phyloP scores from a whole-genome alignment of 2,329 filamentous ascomycete species.

The Bimuria novae-zelandiae region DNA sequence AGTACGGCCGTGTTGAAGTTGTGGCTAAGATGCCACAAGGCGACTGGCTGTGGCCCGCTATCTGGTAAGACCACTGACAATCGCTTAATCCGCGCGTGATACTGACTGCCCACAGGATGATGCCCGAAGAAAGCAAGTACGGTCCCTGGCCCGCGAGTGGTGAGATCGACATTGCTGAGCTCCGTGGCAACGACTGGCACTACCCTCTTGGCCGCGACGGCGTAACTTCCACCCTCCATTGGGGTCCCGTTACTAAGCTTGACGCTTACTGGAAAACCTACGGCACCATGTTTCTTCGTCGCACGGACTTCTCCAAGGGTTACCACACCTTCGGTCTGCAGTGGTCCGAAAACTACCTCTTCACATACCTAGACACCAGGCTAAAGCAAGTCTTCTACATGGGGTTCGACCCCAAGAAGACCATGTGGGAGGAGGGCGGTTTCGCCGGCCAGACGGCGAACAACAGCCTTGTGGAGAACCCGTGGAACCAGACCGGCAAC shows the following conservation, averaged over 20 bases:
- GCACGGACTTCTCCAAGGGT: constrained; percentile 69
- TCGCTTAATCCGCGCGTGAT: background rate
- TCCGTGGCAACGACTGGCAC: constrained; percentile 74
- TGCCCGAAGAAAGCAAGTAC: constrained; percentile 70
- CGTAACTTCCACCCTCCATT: constrained; percentile 76
- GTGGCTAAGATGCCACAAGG: constrained; percentile 74
- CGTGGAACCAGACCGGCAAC: constrained; percentile 66
- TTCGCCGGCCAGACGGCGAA: constrained; percentile 68
- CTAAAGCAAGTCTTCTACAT: constrained; percentile 79
- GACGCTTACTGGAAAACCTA: constrained; percentile 31
- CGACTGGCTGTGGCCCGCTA: constrained; percentile 87
- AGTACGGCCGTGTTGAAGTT: constrained; percentile 80
- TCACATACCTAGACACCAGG: constrained; percentile 79
- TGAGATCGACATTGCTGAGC: constrained; percentile 82
- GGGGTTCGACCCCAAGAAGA: constrained; percentile 61
- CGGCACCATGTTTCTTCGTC: constrained; percentile 51
- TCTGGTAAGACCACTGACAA: constrained; percentile 55
- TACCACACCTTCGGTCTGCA: constrained; percentile 72
- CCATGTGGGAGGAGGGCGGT: constrained; percentile 70
- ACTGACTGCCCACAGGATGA: constrained; percentile 49
- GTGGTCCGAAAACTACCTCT: constrained; percentile 84
- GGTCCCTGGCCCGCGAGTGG: constrained; percentile 77
- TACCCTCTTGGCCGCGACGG: constrained; percentile 78
- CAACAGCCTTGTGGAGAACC: constrained; percentile 64
- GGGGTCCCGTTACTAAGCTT: constrained; percentile 57